Percentiles rank a stretch among this genome's conserved stretches.
Conservation (phyloP, 73 alveolate species). For the Breviolum minutum region DNA sequence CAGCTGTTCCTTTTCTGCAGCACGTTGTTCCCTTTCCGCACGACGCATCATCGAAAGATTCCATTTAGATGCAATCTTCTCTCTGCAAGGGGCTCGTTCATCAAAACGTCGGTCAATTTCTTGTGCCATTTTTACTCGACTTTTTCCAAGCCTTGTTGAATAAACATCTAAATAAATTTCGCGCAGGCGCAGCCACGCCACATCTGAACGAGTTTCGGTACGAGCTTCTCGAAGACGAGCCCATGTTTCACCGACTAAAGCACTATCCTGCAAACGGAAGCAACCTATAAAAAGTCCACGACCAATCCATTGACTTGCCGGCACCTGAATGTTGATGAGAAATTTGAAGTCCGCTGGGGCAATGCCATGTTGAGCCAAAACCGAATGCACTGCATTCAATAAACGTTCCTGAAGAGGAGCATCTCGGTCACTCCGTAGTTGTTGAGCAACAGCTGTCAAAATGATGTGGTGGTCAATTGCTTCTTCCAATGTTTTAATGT, state of each 20-base stretch:
- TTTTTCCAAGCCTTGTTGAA: neutral
- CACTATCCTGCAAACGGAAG: neutral
- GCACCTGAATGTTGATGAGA: neutral
- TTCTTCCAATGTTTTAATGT: constrained; percentile 6
- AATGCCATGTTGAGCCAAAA: neutral
- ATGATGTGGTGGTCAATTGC: neutral
- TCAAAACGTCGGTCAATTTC: neutral
- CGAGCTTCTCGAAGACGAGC: constrained; percentile 4
- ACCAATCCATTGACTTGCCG: constrained; percentile 45
- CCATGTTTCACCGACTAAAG: neutral
- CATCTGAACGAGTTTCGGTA: neutral
- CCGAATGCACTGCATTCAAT: neutral
- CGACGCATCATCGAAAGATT: neutral
- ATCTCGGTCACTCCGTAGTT: neutral
- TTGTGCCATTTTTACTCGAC: neutral
- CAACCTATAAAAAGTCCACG: neutral
- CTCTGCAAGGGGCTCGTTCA: neutral
- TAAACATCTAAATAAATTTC: constrained; percentile 14
- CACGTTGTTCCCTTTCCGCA: constrained; percentile 17
- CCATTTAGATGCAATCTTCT: neutral
- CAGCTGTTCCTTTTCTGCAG: neutral
- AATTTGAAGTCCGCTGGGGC: neutral
- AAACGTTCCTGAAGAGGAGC: neutral
- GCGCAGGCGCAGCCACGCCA: neutral
- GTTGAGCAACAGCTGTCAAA: neutral